A percentile compares a stretch with the other conserved stretches of the same genome.
These are phyloP conservation scores for Candida tibetensis DNA, from an alignment of 805 yeast genomes.

Conservation along the genomic window DNA sequence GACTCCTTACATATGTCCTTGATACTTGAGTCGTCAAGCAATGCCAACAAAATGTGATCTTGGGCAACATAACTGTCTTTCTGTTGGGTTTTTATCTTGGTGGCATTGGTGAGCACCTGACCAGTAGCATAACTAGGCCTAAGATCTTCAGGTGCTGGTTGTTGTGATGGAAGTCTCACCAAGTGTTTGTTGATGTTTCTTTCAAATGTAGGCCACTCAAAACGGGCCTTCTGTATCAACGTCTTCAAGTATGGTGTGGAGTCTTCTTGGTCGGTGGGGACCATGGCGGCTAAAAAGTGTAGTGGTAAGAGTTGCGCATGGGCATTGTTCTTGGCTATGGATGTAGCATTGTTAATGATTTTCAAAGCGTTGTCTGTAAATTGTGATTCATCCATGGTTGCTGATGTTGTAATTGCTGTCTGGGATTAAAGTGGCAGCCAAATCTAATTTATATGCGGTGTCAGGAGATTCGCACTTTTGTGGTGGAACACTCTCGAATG, in stretches of 20 bases:
- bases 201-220: slow-evolving; percentile 79
- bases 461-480: neutral
- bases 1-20: slow-evolving; percentile 71
- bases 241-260: slow-evolving; percentile 67
- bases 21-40: slow-evolving; percentile 74
- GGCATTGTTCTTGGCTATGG: slow-evolving; percentile 78
- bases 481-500: slow-evolving; percentile 6
- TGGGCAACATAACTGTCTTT: slow-evolving; percentile 91
- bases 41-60: slow-evolving; percentile 85
- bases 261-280: slow-evolving; percentile 51
- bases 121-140: slow-evolving; percentile 75
- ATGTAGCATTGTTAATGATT: slow-evolving; percentile 73
- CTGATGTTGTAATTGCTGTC: neutral
- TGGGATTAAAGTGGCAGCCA: slow-evolving; percentile 25
- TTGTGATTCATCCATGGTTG: slow-evolving; percentile 61
- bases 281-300: slow-evolving; percentile 90
- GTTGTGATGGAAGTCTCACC: slow-evolving; percentile 82
- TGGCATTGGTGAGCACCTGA: slow-evolving; percentile 69
- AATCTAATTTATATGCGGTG: slow-evolving; percentile 21
- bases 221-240: slow-evolving; percentile 79
- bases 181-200: slow-evolving; percentile 76
- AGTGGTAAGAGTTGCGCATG: slow-evolving; percentile 85
- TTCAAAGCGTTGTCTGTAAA: slow-evolving; percentile 92
- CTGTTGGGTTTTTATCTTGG: slow-evolving; percentile 77
- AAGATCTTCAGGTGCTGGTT: slow-evolving; percentile 83